These are phyloP conservation scores for Actinomortierella wolfii DNA, from an alignment of 371 early-diverging fungal species.

Conservation along the genomic window DNA sequence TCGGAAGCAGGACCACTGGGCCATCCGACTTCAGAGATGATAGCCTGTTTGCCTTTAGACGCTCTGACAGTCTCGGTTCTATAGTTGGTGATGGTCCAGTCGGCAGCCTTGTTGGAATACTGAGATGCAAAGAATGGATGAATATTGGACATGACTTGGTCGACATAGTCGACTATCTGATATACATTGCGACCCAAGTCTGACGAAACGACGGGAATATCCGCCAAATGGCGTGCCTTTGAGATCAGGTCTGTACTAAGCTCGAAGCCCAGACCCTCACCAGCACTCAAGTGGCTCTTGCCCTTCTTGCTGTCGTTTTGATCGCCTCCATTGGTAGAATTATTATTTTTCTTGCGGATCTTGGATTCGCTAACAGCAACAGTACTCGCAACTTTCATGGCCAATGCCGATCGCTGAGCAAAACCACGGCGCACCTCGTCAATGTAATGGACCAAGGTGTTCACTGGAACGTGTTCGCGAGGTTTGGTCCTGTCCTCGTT, in stretches of 20 bases:
- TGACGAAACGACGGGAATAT: constrained; percentile 47
- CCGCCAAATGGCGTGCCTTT: constrained; percentile 25
- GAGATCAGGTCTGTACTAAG: constrained; percentile 8
- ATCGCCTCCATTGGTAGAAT: neutral
- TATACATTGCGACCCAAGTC: constrained; percentile 46
- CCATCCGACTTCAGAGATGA: constrained; percentile 69
- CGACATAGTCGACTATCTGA: constrained; percentile 48
- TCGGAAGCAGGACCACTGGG: constrained; percentile 50
- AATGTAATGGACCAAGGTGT: constrained; percentile 34
- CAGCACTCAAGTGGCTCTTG: constrained; percentile 19
- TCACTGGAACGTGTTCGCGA: constrained; percentile 35
- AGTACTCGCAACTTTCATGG: constrained; percentile 47
- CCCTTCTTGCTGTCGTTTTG: neutral
- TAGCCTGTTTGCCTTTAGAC: constrained; percentile 48
- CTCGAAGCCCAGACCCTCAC: constrained; percentile 33
- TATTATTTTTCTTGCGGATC: constrained; percentile 47
- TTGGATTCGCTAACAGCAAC: constrained; percentile 48
- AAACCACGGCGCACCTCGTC: constrained; percentile 30
- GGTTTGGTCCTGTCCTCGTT: constrained; percentile 46
- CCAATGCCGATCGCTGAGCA: constrained; percentile 14
- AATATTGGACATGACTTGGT: constrained; percentile 57
- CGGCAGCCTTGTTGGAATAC: constrained; percentile 37
- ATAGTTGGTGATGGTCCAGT: constrained; percentile 44
- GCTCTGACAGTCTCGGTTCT: constrained; percentile 43
- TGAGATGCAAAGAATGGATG: constrained; percentile 61